These are phyloP conservation scores for Arabidopsis thaliana DNA, from an alignment of 345 rosid species.

Conservation along the genomic window TAIR10.1 NC_003070.9:4869001-4869500, in stretches of 20 bases:
- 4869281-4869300: not conserved
- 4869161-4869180: constrained; percentile 63
- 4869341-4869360: too few relatives aligned
- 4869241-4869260: constrained; percentile 72
- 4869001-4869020: constrained; percentile 83
- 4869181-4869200: constrained; percentile 55
- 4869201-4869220: constrained; percentile 70
- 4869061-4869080: constrained; percentile 74
- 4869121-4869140: constrained; percentile 94
- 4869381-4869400: not conserved
- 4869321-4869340: not conserved
- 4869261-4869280: not conserved
- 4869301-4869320: not conserved
- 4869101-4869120: constrained; percentile 76
- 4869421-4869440: constrained; percentile 12
- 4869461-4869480: constrained; percentile 50
- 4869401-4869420: constrained; percentile 23
- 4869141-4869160: constrained; percentile 72
- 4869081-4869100: constrained; percentile 56
- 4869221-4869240: constrained; percentile 77
- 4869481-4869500: constrained; percentile 94
- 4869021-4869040: constrained; percentile 60
- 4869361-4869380: not conserved
- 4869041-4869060: constrained; percentile 60
- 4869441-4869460: not conserved